These are phyloP conservation scores for Helicostylum pulchrum DNA, from an alignment of 192 early-diverging fungal species.

Conservation along the genomic window DNA sequence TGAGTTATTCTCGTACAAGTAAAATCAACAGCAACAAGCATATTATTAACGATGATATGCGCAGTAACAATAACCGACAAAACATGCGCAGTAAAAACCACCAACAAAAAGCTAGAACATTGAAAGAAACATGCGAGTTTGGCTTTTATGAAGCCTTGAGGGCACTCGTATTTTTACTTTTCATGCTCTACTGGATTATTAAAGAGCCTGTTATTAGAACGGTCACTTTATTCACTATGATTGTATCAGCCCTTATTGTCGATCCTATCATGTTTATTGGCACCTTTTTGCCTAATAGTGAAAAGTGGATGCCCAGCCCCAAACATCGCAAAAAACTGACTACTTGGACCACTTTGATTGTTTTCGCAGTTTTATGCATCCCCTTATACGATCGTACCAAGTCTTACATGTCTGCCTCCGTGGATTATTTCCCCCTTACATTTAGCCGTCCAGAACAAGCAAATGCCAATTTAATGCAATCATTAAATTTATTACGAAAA, in stretches of 20 bases:
- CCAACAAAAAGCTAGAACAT: background rate
- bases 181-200: conserved; percentile 8
- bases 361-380: too few relatives aligned
- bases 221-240: conserved; percentile 4
- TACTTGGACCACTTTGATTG: too few relatives aligned
- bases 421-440: too few relatives aligned
- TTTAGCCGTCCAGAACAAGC: too few relatives aligned
- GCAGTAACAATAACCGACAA: too few relatives aligned
- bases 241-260: conserved; percentile 5
- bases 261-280: background rate
- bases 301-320: too few relatives aligned
- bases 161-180: background rate
- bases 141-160: background rate
- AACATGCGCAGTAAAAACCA: background rate
- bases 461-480: too few relatives aligned
- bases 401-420: too few relatives aligned
- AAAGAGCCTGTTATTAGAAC: conserved; percentile 3
- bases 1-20: background rate
- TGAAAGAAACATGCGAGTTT: background rate
- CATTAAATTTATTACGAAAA: too few relatives aligned
- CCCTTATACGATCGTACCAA: too few relatives aligned
- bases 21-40: background rate
- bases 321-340: too few relatives aligned
- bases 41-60: too few relatives aligned
- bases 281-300: background rate